Evolutionary conservation across 768 basidiomycete genomes (phyloP).

Genomic region (Cantharellus anzutake): DNA sequence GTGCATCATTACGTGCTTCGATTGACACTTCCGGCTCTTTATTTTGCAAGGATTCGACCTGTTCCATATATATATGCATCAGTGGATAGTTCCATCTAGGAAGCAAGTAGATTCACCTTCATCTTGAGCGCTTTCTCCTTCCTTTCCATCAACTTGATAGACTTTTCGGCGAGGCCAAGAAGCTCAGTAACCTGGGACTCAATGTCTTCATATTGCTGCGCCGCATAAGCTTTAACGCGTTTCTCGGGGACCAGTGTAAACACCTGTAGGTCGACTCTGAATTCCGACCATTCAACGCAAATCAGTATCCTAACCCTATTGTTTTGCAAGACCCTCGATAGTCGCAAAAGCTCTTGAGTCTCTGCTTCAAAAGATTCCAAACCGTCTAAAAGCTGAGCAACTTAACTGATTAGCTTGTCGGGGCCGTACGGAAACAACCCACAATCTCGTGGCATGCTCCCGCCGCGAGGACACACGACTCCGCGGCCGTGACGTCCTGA

Average conservation of each 20-base stretch:
- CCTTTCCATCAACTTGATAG: slow-evolving; percentile 7
- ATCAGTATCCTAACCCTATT: slow-evolving; percentile 4
- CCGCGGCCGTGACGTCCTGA: neutral
- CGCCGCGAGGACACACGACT: neutral
- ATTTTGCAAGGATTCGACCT: neutral
- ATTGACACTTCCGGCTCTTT: slow-evolving; percentile 4
- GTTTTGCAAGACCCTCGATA: slow-evolving; percentile 6
- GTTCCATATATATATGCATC: neutral
- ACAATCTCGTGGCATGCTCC: neutral
- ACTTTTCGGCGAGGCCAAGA: slow-evolving; percentile 8
- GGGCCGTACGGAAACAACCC: neutral
- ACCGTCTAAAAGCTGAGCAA: slow-evolving; percentile 1
- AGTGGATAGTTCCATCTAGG: neutral
- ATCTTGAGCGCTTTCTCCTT: neutral
- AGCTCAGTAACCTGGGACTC: slow-evolving; percentile 7
- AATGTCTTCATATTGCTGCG: slow-evolving; percentile 6
- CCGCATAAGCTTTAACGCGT: slow-evolving; percentile 1
- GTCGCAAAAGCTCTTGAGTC: slow-evolving; percentile 4
- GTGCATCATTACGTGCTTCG: slow-evolving; percentile 4
- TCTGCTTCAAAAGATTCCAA: neutral
- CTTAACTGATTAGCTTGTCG: neutral
- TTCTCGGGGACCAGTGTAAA: slow-evolving; percentile 8
- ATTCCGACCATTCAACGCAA: neutral
- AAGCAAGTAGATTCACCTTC: neutral
- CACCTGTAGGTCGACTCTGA: neutral